Evolutionary conservation across 331 rosid species (phyloP).

Genomic region (Malus hybrid): DNA sequence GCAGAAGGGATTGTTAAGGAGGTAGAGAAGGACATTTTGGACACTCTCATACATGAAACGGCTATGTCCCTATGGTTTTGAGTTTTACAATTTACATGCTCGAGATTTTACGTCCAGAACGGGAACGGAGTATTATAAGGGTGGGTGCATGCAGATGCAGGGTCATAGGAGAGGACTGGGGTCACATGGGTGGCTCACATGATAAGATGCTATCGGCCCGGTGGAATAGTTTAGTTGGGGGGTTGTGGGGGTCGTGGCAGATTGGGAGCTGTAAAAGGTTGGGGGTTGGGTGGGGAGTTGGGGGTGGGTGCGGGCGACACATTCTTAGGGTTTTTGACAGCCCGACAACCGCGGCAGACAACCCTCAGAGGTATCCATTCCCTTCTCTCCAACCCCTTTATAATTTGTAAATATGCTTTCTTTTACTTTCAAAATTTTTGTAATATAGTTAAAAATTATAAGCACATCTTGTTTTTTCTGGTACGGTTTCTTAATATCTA

Average conservation of each 20-base stretch:
- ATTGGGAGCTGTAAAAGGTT: slow-evolving; percentile 27
- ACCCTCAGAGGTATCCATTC: slow-evolving; percentile 45
- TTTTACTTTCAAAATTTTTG: background rate
- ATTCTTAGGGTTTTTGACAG: slow-evolving; percentile 18
- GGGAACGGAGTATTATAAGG: slow-evolving; percentile 20
- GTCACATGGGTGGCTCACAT: slow-evolving; percentile 62
- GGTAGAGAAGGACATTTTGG: slow-evolving; percentile 56
- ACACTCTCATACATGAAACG: slow-evolving; percentile 62
- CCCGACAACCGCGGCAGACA: slow-evolving; percentile 25
- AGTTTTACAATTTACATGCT: background rate
- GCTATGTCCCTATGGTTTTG: background rate
- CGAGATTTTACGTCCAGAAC: background rate
- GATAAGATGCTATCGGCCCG: slow-evolving; percentile 36
- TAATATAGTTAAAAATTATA: background rate
- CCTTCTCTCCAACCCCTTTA: background rate
- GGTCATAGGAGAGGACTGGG: background rate
- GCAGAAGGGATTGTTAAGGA: slow-evolving; percentile 44
- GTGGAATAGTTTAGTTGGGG: background rate
- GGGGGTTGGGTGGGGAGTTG: background rate
- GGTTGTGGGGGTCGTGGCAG: slow-evolving; percentile 4
- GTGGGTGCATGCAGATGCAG: background rate
- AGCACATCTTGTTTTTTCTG: background rate
- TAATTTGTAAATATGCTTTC: background rate
- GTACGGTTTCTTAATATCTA: background rate
- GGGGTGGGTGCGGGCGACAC: slow-evolving; percentile 20